phyloP scores from a whole-genome alignment of 1,284 basidiomycete species.

The Leccinum fuscescens region DNA sequence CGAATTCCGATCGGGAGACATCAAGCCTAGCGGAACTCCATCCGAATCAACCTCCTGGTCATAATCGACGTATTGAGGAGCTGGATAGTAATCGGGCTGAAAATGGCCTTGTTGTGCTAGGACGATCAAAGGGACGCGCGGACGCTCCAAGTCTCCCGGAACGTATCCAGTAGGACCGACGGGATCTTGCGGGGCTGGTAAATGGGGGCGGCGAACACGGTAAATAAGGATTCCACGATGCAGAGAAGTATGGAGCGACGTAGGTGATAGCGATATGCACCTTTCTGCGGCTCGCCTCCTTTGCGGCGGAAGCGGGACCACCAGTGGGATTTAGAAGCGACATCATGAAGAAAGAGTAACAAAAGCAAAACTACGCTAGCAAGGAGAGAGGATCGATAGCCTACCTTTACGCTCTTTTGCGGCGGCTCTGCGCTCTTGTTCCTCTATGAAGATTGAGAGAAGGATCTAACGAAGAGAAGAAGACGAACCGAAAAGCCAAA shows the following conservation, averaged over 20 bases:
- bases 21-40: conserved; percentile 17
- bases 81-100: conserved; percentile 29
- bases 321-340: conserved; percentile 34
- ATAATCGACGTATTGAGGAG: conserved; percentile 23
- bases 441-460: conserved; percentile 42
- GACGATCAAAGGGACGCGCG: conserved; percentile 55
- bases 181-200: conserved; percentile 15
- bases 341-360: conserved; percentile 33
- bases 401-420: conserved; percentile 84
- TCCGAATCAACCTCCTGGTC: conserved; percentile 20
- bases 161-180: conserved; percentile 11
- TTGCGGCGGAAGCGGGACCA: conserved; percentile 33
- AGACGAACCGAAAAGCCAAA: conserved; percentile 67
- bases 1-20: conserved; percentile 29
- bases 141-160: conserved; percentile 32
- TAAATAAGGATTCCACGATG: conserved; percentile 16
- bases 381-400: conserved; percentile 30
- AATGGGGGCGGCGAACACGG: conserved; percentile 6
- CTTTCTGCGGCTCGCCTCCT: conserved; percentile 35
- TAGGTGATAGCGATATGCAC: conserved; percentile 33
- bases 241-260: conserved; percentile 10
- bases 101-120: conserved; percentile 50
- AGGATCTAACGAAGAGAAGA: background rate
- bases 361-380: conserved; percentile 35
- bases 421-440: conserved; percentile 51